Evolutionary conservation across 306 rosid species (phyloP).

Genomic region (Prunus fruticosa): DNA sequence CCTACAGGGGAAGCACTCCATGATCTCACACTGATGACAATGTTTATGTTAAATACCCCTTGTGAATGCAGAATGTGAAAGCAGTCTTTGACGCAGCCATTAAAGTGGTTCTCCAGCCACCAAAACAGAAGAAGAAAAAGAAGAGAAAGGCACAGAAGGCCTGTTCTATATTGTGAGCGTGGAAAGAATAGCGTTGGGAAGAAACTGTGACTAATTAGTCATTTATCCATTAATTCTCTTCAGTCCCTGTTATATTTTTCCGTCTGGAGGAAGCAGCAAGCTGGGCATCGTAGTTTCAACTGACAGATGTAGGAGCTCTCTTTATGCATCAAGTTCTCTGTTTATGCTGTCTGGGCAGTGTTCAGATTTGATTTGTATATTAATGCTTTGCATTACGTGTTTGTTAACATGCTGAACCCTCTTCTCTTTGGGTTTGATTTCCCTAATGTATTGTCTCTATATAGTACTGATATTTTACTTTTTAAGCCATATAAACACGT

Average conservation of each 20-base stretch:
- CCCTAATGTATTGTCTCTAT: slow-evolving; percentile 28
- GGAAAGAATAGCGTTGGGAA: slow-evolving; percentile 18
- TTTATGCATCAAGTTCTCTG: slow-evolving; percentile 32
- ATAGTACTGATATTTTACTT: slow-evolving; percentile 8
- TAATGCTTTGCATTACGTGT: slow-evolving; percentile 33
- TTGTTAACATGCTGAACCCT: slow-evolving; percentile 20
- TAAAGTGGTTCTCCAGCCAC: slow-evolving; percentile 94
- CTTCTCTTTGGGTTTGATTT: slow-evolving; percentile 28
- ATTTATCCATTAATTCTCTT: slow-evolving; percentile 33
- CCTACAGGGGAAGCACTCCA: neutral
- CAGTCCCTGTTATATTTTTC: slow-evolving; percentile 37
- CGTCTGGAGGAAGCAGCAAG: slow-evolving; percentile 36
- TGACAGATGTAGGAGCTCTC: slow-evolving; percentile 37
- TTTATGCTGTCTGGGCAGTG: slow-evolving; percentile 26
- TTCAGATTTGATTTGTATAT: slow-evolving; percentile 53
- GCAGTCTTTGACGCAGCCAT: slow-evolving; percentile 94
- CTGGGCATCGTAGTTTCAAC: slow-evolving; percentile 27
- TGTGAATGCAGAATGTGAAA: slow-evolving; percentile 76
- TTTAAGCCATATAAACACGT: neutral
- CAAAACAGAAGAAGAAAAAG: slow-evolving; percentile 74
- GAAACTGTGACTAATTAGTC: slow-evolving; percentile 50
- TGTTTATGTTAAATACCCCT: neutral
- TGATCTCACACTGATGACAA: neutral
- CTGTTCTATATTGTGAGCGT: slow-evolving; percentile 75
- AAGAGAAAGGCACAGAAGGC: slow-evolving; percentile 76